Base-by-base conservation (phyloP, 331 rosid genomes). In the Cucumis variabilis region DNA sequence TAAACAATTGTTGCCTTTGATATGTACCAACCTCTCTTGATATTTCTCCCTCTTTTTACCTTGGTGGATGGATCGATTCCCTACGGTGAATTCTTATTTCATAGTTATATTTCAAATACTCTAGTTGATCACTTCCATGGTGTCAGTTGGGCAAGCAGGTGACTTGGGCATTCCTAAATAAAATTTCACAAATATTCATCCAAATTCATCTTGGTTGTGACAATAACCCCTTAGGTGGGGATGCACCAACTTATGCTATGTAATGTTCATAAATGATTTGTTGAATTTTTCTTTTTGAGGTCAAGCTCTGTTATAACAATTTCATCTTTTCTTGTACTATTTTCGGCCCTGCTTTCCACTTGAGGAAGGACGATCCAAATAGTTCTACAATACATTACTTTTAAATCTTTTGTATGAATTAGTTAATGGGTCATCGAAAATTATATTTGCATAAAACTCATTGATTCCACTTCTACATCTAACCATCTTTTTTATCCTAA, bases 11-110 rank as follows among this genome's bases (percentile, higher is more conserved):
- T 90, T 63, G 94, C 90, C 82, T 90, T 92, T 73, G 90, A 94
- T 63, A 90, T 92, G 86, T 94, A 87, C 87, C 91, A 91, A 66
- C 97, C 94, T 84, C 94, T 92, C 53, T 79, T 92, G 90, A 87
- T n/a, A n/a, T n/a, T n/a, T n/a, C n/a, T n/a, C n/a, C n/a, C n/a
- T n/a, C n/a, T n/a, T n/a, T n/a, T n/a, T n/a, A n/a, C n/a, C n/a
- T n/a, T n/a, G n/a, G n/a, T n/a, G n/a, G n/a, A n/a, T n/a, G n/a
- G n/a, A n/a, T n/a, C n/a, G n/a, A n/a, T n/a, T n/a, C n/a, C n/a
- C n/a, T n/a, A n/a, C n/a, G n/a, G n/a, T n/a, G n/a, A n/a, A n/a
- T n/a, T n/a, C n/a, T n/a, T n/a, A n/a, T n/a, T n/a, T n/a, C n/a
- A n/a, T n/a, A n/a, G n/a, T n/a, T n/a, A n/a, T n/a, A n/a, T n/a